Percentiles rank a stretch among this genome's conserved stretches.
phyloP scores from a whole-genome alignment of 768 basidiomycete genomes.

The Suillus americanus region DNA sequence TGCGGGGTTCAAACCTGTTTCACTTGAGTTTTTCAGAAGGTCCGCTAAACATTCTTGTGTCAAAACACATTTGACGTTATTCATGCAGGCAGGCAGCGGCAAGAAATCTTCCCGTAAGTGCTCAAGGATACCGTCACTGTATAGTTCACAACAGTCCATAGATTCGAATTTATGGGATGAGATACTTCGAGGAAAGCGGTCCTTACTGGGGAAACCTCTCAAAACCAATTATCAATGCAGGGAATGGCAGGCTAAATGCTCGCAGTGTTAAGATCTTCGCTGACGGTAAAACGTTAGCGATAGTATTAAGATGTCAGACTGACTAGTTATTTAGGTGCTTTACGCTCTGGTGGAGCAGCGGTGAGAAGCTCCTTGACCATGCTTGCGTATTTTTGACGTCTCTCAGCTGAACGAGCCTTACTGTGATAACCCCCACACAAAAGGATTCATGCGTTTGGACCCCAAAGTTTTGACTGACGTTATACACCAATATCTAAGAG shows the following conservation, averaged over 20 bases:
- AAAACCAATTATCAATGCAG: constrained; percentile 52
- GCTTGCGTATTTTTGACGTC: constrained; percentile 1
- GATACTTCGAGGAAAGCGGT: constrained; percentile 62
- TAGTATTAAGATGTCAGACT: neutral
- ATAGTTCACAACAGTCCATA: constrained; percentile 26
- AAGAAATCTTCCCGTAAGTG: constrained; percentile 58
- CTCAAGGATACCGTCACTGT: constrained; percentile 9
- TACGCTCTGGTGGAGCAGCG: constrained; percentile 89
- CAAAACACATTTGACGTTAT: neutral
- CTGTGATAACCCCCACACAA: constrained; percentile 70
- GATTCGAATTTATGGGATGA: constrained; percentile 81
- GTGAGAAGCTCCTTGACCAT: constrained; percentile 37
- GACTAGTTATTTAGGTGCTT: constrained; percentile 58
- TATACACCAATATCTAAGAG: constrained; percentile 68
- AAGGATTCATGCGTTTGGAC: constrained; percentile 75
- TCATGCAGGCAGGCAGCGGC: constrained; percentile 56
- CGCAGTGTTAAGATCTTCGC: constrained; percentile 82
- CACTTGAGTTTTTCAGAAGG: constrained; percentile 75
- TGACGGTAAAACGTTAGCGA: constrained; percentile 34
- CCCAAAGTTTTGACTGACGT: constrained; percentile 59
- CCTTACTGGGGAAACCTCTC: constrained; percentile 75
- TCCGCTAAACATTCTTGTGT: constrained; percentile 25
- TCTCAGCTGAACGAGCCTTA: constrained; percentile 78
- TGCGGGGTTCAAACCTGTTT: constrained; percentile 68
- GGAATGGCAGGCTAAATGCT: constrained; percentile 63